Conservation (phyloP, 1,284 basidiomycete species). For the Apiotrichum montevideense region DNA sequence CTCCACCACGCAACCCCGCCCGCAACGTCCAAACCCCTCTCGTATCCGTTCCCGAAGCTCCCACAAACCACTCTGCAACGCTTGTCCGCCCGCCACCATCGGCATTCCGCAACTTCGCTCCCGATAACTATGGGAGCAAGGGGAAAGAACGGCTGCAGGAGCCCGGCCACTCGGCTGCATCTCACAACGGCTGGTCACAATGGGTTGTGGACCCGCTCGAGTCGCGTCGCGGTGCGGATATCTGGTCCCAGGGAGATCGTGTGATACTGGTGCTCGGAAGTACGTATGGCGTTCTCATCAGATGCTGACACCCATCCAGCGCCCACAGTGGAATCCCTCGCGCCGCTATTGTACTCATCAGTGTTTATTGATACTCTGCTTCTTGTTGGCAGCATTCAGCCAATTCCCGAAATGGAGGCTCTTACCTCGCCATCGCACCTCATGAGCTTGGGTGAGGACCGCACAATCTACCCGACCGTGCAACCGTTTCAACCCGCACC, state of each 20-base stretch:
- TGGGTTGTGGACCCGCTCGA: slow-evolving; percentile 32
- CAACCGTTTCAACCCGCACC: slow-evolving; percentile 25
- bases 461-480: slow-evolving; percentile 31
- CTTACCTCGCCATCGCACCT: slow-evolving; percentile 31
- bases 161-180: not conserved
- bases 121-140: not conserved
- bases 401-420: slow-evolving; percentile 29
- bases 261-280: slow-evolving; percentile 34
- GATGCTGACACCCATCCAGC: not conserved
- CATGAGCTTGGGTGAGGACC: slow-evolving; percentile 13
- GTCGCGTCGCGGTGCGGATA: slow-evolving; percentile 20
- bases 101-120: slow-evolving; percentile 5
- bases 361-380: slow-evolving; percentile 30
- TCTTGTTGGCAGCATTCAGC: slow-evolving; percentile 25
- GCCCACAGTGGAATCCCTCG: slow-evolving; percentile 13
- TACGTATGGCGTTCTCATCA: slow-evolving; percentile 12
- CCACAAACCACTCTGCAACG: no score
- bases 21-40: not conserved
- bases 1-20: no score
- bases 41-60: not conserved
- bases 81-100: slow-evolving; percentile 7
- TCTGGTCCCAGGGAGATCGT: slow-evolving; percentile 23
- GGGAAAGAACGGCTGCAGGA: slow-evolving; percentile 12
- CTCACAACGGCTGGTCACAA: slow-evolving; percentile 8
- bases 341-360: slow-evolving; percentile 32